These are phyloP conservation scores for Pelargonium citronellum DNA, from an alignment of 441 rosid species.

Conservation along the genomic window DNA sequence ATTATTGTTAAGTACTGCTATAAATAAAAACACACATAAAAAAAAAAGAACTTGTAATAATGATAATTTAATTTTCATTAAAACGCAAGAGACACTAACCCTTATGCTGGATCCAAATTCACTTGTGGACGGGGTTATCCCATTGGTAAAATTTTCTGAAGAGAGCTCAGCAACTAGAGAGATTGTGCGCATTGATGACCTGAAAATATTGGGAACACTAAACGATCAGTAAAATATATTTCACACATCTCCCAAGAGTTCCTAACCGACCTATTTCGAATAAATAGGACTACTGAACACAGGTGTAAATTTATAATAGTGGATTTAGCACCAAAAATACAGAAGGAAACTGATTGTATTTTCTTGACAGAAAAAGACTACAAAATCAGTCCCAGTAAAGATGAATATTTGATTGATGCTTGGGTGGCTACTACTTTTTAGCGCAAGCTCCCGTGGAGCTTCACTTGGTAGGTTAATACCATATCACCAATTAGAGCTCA, in stretches of 20 bases:
- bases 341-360: no score
- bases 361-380: no score
- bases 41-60: background rate
- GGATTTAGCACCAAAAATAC: no score
- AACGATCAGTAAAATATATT: background rate
- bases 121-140: conserved; percentile 53
- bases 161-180: conserved; percentile 42
- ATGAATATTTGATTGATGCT: no score
- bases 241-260: background rate
- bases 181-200: conserved; percentile 48
- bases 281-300: background rate
- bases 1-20: no score
- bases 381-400: no score
- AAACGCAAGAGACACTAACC: conserved; percentile 42
- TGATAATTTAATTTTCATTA: background rate
- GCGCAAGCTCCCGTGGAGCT: background rate
- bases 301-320: no score
- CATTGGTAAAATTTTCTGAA: conserved; percentile 59
- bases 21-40: no score
- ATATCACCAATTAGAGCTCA: background rate
- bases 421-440: no score
- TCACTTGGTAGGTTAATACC: background rate
- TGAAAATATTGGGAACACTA: conserved; percentile 28
- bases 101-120: conserved; percentile 56
- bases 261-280: background rate